A percentile compares a stretch with the other conserved stretches of the same genome.
phyloP scores from a whole-genome alignment of 257 asterid genomes.

The Solanum sitiens region DNA sequence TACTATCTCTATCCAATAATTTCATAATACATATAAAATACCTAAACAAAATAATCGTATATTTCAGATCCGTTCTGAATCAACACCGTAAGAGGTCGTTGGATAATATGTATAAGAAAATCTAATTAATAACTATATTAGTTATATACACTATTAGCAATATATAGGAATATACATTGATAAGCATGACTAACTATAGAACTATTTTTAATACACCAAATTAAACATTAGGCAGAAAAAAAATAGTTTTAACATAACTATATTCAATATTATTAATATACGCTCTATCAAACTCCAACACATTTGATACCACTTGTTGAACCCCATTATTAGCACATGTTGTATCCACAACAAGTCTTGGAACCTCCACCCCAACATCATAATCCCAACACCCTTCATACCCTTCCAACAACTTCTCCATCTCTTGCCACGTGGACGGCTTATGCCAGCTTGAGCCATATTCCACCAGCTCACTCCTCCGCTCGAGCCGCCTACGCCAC shows the following conservation, averaged over 20 bases:
- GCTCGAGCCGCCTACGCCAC: constrained; percentile 63
- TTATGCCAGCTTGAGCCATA: constrained; percentile 51
- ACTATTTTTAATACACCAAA: background rate
- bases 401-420: constrained; percentile 46
- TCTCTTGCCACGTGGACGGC: constrained; percentile 57
- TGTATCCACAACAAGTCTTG: constrained; percentile 54
- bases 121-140: no score
- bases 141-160: no score
- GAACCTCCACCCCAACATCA: constrained; percentile 47
- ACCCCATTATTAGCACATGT: constrained; percentile 20
- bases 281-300: constrained; percentile 8
- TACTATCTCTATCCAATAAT: no score
- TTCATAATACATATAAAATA: no score
- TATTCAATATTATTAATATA: no score
- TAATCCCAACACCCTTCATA: constrained; percentile 75
- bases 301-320: constrained; percentile 24
- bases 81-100: no score
- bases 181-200: background rate
- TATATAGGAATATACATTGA: no score
- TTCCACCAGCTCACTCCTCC: constrained; percentile 21
- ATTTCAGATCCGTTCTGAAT: no score
- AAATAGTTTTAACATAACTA: no score
- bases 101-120: no score
- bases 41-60: no score
- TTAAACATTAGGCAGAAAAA: background rate